Conservation (phyloP, 352 stramenopile genomes). For the Detonula confervacea region DNA sequence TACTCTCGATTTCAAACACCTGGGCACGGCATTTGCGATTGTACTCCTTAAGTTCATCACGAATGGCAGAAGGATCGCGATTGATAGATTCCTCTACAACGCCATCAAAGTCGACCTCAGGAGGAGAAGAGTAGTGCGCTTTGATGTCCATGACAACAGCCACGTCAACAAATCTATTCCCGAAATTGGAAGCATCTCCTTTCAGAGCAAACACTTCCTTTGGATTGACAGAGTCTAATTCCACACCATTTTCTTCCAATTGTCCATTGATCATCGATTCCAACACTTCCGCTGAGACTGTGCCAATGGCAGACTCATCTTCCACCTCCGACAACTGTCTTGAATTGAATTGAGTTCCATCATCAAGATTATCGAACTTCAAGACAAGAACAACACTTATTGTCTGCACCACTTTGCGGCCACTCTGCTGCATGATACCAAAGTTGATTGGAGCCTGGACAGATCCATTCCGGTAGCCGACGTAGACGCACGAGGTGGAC, state of each 20-base stretch:
- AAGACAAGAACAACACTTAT: slow-evolving; percentile 36
- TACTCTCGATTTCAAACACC: neutral
- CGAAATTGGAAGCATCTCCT: neutral
- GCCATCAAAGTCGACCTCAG: slow-evolving; percentile 43
- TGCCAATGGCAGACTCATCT: slow-evolving; percentile 37
- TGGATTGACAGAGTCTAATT: slow-evolving; percentile 26
- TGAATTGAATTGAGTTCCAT: neutral
- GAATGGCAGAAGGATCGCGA: slow-evolving; percentile 29
- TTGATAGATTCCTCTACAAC: slow-evolving; percentile 51
- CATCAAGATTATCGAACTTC: slow-evolving; percentile 28
- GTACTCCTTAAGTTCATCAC: slow-evolving; percentile 29
- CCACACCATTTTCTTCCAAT: slow-evolving; percentile 14
- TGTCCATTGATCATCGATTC: slow-evolving; percentile 16
- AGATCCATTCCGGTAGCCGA: slow-evolving; percentile 17
- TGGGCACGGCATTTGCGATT: slow-evolving; percentile 49
- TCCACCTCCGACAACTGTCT: slow-evolving; percentile 26
- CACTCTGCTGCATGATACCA: slow-evolving; percentile 25
- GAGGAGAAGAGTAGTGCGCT: slow-evolving; percentile 38
- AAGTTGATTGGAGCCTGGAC: slow-evolving; percentile 14
- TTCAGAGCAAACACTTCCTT: slow-evolving; percentile 29
- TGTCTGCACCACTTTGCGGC: neutral
- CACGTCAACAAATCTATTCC: neutral
- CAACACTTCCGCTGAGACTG: slow-evolving; percentile 41
- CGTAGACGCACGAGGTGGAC: slow-evolving; percentile 26
- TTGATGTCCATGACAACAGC: slow-evolving; percentile 40